Base-by-base conservation (phyloP, 1,284 basidiomycete species). In the Phellinidium pouzarii region DNA sequence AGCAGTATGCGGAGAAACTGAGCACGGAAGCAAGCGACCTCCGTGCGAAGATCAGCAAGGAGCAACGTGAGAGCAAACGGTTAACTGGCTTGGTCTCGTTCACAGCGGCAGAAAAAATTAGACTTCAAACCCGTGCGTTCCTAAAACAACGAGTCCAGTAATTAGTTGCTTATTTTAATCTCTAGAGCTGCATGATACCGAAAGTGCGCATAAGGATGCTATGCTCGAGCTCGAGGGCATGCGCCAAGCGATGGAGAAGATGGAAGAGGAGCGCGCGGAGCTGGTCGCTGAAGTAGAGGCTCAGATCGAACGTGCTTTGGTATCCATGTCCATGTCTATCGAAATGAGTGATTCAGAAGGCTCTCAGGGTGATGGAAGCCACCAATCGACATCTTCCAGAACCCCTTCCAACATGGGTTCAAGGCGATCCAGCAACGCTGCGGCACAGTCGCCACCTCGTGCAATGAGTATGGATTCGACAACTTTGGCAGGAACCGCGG, bases 1-100 rank as follows among this genome's bases (percentile, higher is more conserved):
- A 93, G 67, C 84, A 87, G 68, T 91, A 93, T 61, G 91, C 91
- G n/a, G 91, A 93, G 71, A 90, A 90, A 65, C 73, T 93, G 43
- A 91, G 88, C 61, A 78, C 76, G 22, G 90, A 93, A 68, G 91
- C 91, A 26, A 81, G 78, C 44, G 90, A 92, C 54, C 70, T 93
- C 54, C 74, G 90, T 52, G 65, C 78, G 40, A 91, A 91, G 71
- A 89, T 93, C 64, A 87, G 86, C 66, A 91, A 87, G 71, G 90
- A 93, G 68, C 88, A 93, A 66, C 73, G 82, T 57, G 90, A 93
- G 71, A 90, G 87, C 37, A 88, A 84, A 67, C 72, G 90, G 50
- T 68, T 93, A 59, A 89, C 83, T 55, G 87, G 86, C 41, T 72
- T 91, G 49, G 80, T 90, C 53, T 82, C 80, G 5, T 66, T 88